Base-by-base conservation (phyloP, 2,329 filamentous ascomycete species). In the Saccharata proteae region DNA sequence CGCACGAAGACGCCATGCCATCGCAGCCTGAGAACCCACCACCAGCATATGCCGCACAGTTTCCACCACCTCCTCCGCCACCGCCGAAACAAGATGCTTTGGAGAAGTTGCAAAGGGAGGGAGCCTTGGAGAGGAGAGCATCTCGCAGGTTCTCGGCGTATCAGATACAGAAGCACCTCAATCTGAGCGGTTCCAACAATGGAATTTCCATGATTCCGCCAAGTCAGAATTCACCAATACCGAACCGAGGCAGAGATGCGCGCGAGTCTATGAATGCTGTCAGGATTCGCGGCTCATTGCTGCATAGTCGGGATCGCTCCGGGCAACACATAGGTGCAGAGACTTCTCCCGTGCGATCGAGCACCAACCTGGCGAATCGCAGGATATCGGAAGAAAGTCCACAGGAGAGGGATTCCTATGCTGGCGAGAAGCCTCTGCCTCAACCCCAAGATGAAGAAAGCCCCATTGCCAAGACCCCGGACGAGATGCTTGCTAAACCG, bases 71-170 rank as follows among this genome's bases (percentile, higher is more conserved):
- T 3, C 78, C 78, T 3, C 80, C 80, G 2, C 76, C 78, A 16
- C 80, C 84, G 31, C 81, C 81, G 45, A 77, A 85, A 45, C 81
- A 90, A 45, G 92, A 93, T 61, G 90, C 90, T 4, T 64, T 98
- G 31, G 84, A 84, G 29, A 85, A 86, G 30, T 58, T 98, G 42
- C 90, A 96, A 57, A 75, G 85, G 55, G 86, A 86, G 19, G 88
- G 88, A 13, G 86, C 94, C 43, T 62, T 98, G 29, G 90, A 98
- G 58, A 74, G 90, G 49, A 72, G 90, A 51, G 90, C 90, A 1
- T 98, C 90, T 10, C 71, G 88, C 43, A 70, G 90, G 47, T 98
- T 96, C 52, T 96, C 90, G 2, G 81, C 85, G 32, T 98, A 96
- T 52, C 90, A 98, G 49, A 93, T 98, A 43, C 83, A 84, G 26